phyloP scores from a whole-genome alignment of 331 rosid genomes.

The Telfairia occidentalis region DNA sequence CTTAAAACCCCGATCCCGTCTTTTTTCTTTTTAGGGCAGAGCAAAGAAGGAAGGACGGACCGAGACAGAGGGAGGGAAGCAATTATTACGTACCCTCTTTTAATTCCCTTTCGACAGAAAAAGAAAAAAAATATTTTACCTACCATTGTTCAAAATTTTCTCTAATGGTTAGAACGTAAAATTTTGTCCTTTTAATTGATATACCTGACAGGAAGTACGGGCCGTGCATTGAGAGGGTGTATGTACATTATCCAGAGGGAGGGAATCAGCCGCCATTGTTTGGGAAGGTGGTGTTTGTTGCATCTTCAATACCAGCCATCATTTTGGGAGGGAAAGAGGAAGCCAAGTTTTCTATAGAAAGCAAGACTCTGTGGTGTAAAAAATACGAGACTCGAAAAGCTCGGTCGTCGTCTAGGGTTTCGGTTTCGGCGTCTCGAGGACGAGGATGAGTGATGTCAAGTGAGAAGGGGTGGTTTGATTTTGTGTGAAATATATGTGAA shows the following conservation, averaged over 20 bases:
- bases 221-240: slow-evolving; percentile 13
- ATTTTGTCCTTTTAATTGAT: not conserved
- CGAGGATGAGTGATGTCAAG: not conserved
- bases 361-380: slow-evolving; percentile 21
- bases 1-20: not conserved
- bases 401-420: not conserved
- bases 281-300: slow-evolving; percentile 19
- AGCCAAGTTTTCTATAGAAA: slow-evolving; percentile 9
- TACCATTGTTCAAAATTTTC: no score
- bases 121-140: no score
- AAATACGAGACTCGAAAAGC: slow-evolving; percentile 1
- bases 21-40: no score
- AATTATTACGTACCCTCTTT: no score
- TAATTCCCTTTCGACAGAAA: no score
- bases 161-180: no score
- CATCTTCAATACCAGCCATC: not conserved
- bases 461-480: not conserved
- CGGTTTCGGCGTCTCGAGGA: not conserved
- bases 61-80: no score
- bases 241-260: slow-evolving; percentile 14
- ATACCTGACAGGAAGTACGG: slow-evolving; percentile 2
- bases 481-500: not conserved
- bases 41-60: no score
- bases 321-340: slow-evolving; percentile 3
- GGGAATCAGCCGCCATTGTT: slow-evolving; percentile 6